Conservation (phyloP, 2,329 filamentous ascomycete species). For the Byssothecium circinans region DNA sequence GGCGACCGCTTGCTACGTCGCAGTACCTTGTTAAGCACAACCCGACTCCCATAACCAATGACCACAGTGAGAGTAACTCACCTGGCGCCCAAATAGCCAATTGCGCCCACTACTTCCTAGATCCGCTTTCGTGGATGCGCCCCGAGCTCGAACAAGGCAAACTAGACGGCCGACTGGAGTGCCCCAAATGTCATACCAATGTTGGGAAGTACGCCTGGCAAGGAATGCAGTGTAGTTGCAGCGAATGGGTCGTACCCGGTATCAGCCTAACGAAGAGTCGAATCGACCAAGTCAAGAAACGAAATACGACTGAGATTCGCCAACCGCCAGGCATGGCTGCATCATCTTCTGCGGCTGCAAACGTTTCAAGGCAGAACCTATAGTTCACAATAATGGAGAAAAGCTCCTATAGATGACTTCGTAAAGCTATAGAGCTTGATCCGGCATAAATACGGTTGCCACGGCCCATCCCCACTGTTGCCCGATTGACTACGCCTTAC, state of each 20-base stretch:
- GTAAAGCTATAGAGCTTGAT: background rate
- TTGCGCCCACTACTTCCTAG: slow-evolving; percentile 88
- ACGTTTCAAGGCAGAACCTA: slow-evolving; percentile 18
- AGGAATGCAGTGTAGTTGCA: slow-evolving; percentile 88
- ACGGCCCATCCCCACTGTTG: background rate
- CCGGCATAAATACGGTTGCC: background rate
- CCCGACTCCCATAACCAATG: slow-evolving; percentile 27
- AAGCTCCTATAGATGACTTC: background rate
- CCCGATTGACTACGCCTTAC: background rate
- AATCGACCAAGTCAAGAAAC: slow-evolving; percentile 68
- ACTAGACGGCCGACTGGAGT: slow-evolving; percentile 81
- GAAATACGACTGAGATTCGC: slow-evolving; percentile 32
- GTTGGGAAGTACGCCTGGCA: slow-evolving; percentile 96
- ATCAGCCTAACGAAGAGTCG: slow-evolving; percentile 82
- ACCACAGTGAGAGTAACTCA: slow-evolving; percentile 14
- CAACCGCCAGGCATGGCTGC: slow-evolving; percentile 33
- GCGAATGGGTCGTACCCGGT: slow-evolving; percentile 85
- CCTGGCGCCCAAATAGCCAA: slow-evolving; percentile 27
- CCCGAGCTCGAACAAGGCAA: slow-evolving; percentile 78
- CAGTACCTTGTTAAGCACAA: slow-evolving; percentile 70
- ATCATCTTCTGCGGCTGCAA: slow-evolving; percentile 8
- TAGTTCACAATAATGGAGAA: background rate
- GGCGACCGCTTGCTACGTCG: slow-evolving; percentile 63
- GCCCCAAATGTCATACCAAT: slow-evolving; percentile 81
- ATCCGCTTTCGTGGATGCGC: slow-evolving; percentile 95